phyloP scores from a whole-genome alignment of 306 rosid genomes.

The Mimosa bimucronata region DNA sequence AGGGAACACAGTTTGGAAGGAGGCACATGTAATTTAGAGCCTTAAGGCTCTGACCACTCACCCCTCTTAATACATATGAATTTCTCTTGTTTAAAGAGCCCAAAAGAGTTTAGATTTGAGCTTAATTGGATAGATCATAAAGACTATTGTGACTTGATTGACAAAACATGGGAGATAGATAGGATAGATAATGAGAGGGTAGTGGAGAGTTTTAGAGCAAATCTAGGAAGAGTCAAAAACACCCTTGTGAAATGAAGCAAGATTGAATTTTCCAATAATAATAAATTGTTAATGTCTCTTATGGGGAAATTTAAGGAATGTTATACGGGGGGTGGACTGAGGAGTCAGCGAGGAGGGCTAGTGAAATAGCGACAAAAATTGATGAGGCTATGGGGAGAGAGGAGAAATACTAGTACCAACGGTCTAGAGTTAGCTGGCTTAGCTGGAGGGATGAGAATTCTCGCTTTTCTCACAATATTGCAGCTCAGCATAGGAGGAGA shows the following conservation, averaged over 20 bases:
- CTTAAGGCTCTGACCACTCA: background rate
- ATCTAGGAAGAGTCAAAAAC: too few species aligned
- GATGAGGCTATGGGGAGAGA: background rate
- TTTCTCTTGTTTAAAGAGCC: too few species aligned
- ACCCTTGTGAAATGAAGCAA: background rate
- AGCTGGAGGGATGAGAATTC: background rate
- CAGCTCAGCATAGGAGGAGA: background rate
- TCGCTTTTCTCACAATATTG: background rate
- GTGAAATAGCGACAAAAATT: background rate
- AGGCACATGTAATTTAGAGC: background rate
- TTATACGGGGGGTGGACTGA: background rate
- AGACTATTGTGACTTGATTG: background rate
- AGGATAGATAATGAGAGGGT: fast-evolving
- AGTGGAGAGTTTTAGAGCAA: background rate
- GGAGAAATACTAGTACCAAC: background rate
- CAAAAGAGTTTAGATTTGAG: too few species aligned
- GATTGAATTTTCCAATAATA: background rate
- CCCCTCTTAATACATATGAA: background rate
- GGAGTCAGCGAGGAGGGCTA: background rate
- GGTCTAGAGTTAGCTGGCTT: background rate
- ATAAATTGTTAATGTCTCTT: background rate
- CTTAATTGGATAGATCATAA: background rate
- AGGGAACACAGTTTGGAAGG: background rate
- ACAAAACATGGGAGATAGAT: background rate
- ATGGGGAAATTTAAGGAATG: too few species aligned